phyloP scores from a whole-genome alignment of 345 rosid species.

The Citrus medica region DNA sequence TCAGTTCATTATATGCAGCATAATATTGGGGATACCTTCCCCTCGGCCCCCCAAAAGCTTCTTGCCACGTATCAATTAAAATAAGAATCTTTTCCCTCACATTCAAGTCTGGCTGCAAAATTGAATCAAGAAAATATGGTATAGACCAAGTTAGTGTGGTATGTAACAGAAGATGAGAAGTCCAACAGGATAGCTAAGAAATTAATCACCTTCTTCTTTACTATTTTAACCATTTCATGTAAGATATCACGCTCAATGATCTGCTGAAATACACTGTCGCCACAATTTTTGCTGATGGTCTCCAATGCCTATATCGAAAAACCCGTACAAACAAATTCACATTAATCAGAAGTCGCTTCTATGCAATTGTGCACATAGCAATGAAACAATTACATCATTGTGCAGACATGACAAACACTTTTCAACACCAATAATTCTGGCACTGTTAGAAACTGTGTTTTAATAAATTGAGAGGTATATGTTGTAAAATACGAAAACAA shows the following conservation, averaged over 20 bases:
- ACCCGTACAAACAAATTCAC: background rate
- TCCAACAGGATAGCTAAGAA: constrained; percentile 10
- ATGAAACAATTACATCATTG: background rate
- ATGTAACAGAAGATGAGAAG: constrained; percentile 8
- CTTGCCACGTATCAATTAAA: constrained; percentile 66
- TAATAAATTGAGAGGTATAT: background rate
- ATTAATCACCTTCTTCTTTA: constrained; percentile 82
- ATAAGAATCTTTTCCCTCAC: constrained; percentile 91
- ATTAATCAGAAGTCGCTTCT: background rate
- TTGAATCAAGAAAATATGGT: constrained; percentile 2
- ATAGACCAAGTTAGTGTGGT: background rate
- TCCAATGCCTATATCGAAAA: constrained; percentile 68
- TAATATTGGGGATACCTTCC: constrained; percentile 88
- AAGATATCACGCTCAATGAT: constrained; percentile 89
- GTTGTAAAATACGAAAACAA: background rate
- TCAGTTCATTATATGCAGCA: constrained; percentile 84
- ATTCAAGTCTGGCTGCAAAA: constrained; percentile 83
- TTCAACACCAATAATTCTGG: background rate
- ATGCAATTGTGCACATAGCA: background rate
- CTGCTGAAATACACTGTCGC: constrained; percentile 78
- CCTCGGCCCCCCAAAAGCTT: constrained; percentile 76
- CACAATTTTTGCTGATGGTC: constrained; percentile 93
- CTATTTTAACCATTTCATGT: constrained; percentile 95
- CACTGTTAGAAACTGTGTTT: background rate
- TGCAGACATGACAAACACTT: background rate